Evolutionary conservation across 352 stramenopile genomes (phyloP).

Genomic region (Aphanomyces stellatus): DNA sequence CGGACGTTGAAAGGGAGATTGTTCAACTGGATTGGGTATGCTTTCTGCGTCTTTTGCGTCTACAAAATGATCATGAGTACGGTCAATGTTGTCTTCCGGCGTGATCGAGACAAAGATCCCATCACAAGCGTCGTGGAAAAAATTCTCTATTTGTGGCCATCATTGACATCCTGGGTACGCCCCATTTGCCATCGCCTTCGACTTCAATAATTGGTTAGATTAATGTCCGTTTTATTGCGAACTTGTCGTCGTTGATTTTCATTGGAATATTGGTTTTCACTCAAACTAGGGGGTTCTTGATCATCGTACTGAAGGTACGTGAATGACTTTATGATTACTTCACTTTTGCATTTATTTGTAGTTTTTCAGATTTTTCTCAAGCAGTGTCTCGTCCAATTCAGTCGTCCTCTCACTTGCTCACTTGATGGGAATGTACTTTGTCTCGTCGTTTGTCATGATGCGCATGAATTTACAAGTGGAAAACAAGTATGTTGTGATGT

Average conservation of each 20-base stretch:
- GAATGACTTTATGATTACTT: not conserved
- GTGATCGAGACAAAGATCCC: constrained; percentile 74
- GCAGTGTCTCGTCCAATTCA: constrained; percentile 73
- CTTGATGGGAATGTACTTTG: constrained; percentile 85
- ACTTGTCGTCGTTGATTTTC: constrained; percentile 65
- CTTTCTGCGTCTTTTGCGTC: constrained; percentile 67
- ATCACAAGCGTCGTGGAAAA: constrained; percentile 77
- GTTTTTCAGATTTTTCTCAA: constrained; percentile 74
- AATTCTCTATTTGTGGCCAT: constrained; percentile 75
- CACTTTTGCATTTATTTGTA: constrained; percentile 28
- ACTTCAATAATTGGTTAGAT: constrained; percentile 26
- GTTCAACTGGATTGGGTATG: constrained; percentile 77
- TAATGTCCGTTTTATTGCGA: constrained; percentile 71
- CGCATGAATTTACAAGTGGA: constrained; percentile 72
- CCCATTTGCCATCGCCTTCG: too few relatives aligned
- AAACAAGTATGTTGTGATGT: constrained; percentile 35
- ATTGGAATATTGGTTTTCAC: constrained; percentile 79
- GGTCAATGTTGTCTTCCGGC: constrained; percentile 66
- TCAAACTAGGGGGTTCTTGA: constrained; percentile 68
- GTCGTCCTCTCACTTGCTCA: constrained; percentile 75
- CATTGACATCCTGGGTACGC: constrained; percentile 45
- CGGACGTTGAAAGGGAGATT: constrained; percentile 54
- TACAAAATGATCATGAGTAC: constrained; percentile 86
- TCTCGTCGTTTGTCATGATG: constrained; percentile 83
- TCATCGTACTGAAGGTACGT: constrained; percentile 30